Percentiles rank a stretch among this genome's conserved stretches.
phyloP scores from a whole-genome alignment of 164 flowering plant genomes.

The Aristolochia californica region DNA sequence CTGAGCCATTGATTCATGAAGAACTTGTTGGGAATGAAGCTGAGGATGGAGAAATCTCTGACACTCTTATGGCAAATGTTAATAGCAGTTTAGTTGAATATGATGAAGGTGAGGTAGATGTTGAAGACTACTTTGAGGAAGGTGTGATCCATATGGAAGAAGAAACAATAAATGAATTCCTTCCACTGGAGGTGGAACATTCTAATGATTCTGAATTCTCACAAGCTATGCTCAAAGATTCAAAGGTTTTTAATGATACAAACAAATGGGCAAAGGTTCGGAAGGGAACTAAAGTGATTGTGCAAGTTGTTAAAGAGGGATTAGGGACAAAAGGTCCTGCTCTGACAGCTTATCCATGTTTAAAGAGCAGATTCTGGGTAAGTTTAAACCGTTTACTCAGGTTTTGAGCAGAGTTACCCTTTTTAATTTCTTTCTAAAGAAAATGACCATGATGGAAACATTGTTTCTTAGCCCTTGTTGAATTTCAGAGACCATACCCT shows the following conservation, averaged over 20 bases:
- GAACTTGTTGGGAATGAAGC: conserved; percentile 46
- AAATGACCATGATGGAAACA: no score
- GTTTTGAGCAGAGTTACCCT: neutral
- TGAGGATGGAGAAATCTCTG: conserved; percentile 36
- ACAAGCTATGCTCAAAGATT: conserved; percentile 14
- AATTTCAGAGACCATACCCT: no score
- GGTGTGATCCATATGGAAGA: conserved; percentile 22
- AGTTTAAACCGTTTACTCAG: neutral
- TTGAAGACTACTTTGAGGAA: conserved; percentile 26
- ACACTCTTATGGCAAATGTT: conserved; percentile 23
- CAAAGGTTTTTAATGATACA: conserved; percentile 13
- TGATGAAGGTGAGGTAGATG: conserved; percentile 29
- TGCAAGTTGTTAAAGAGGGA: conserved; percentile 96
- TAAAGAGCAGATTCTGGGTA: conserved; percentile 98
- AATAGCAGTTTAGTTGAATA: conserved; percentile 36
- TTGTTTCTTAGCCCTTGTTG: no score
- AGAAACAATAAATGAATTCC: conserved; percentile 13
- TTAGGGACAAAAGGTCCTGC: conserved; percentile 95
- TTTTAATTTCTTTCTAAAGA: no score
- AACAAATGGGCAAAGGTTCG: conserved; percentile 64
- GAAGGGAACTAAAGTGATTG: conserved; percentile 80
- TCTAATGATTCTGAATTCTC: conserved; percentile 17
- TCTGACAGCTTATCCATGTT: conserved; percentile 76
- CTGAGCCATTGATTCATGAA: conserved; percentile 23
- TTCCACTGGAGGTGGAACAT: conserved; percentile 17